Percentiles rank a stretch among this genome's conserved stretches.
These are phyloP conservation scores for Heterobasidion irregulare DNA, from an alignment of 1,284 basidiomycete genomes.

Conservation along the genomic window DNA sequence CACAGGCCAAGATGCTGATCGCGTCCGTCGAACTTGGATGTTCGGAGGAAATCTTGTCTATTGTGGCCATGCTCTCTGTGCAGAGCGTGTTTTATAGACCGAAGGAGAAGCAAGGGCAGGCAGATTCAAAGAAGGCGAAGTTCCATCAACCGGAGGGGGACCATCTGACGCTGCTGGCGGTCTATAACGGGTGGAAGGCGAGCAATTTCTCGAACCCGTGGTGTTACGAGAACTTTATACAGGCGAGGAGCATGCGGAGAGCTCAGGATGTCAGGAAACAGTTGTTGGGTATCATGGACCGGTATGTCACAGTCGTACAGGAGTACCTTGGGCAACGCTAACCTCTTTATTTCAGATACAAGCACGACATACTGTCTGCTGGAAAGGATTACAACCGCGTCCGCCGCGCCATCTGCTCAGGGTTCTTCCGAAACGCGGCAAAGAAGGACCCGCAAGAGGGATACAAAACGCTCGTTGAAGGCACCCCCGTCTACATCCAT, in stretches of 20 bases:
- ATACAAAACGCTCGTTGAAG: slow-evolving; percentile 98
- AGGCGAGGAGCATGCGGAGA: slow-evolving; percentile 93
- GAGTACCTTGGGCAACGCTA: neutral
- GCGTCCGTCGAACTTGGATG: slow-evolving; percentile 96
- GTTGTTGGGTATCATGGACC: slow-evolving; percentile 96
- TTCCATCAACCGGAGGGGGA: slow-evolving; percentile 98
- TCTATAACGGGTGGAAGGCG: slow-evolving; percentile 97
- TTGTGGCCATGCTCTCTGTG: slow-evolving; percentile 96
- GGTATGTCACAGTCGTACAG: slow-evolving; percentile 37
- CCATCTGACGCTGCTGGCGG: slow-evolving; percentile 89
- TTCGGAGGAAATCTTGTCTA: slow-evolving; percentile 94
- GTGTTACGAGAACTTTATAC: slow-evolving; percentile 98
- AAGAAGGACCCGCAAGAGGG: slow-evolving; percentile 94
- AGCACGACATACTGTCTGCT: slow-evolving; percentile 89
- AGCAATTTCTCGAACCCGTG: slow-evolving; percentile 94
- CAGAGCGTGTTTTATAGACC: slow-evolving; percentile 97
- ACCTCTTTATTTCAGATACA: slow-evolving; percentile 51
- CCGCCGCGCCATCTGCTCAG: slow-evolving; percentile 93
- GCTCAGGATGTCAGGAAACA: slow-evolving; percentile 98
- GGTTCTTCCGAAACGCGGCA: slow-evolving; percentile 93
- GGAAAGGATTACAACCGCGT: slow-evolving; percentile 92
- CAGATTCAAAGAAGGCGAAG: slow-evolving; percentile 98
- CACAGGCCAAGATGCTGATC: slow-evolving; percentile 96
- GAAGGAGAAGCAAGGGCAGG: slow-evolving; percentile 98
- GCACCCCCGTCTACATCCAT: slow-evolving; percentile 96